These are phyloP conservation scores for Bocquillonia castaneifolia DNA, from an alignment of 441 rosid genomes.

Conservation along the genomic window DNA sequence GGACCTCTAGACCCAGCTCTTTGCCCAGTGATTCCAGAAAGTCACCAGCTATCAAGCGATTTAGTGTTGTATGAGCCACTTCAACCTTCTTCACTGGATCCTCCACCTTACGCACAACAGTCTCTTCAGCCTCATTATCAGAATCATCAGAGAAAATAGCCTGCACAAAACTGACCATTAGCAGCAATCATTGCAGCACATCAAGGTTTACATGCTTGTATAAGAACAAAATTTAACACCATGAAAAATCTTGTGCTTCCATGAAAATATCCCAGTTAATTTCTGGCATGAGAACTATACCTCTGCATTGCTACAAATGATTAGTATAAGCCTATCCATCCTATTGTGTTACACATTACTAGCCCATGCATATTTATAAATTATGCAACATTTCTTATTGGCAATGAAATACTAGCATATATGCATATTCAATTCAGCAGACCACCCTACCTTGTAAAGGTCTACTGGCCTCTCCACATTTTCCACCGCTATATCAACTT, in stretches of 20 bases:
- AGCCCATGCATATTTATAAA: background rate
- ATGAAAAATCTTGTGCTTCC: background rate
- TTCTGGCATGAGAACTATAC: background rate
- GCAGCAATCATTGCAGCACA: conserved; percentile 2
- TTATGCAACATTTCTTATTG: background rate
- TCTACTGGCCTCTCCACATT: conserved; percentile 93
- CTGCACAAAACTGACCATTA: conserved; percentile 36
- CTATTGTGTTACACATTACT: background rate
- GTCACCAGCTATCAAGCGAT: conserved; percentile 90
- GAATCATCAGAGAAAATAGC: conserved; percentile 98
- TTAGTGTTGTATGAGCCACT: conserved; percentile 72
- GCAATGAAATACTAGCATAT: conserved; percentile 2
- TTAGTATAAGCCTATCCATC: background rate
- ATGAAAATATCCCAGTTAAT: background rate
- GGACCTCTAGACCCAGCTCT: conserved; percentile 94
- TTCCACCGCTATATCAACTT: conserved; percentile 56
- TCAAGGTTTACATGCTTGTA: conserved; percentile 8
- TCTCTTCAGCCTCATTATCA: conserved; percentile 58
- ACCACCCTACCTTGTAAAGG: conserved; percentile 76
- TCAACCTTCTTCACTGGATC: conserved; percentile 65
- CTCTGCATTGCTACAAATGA: background rate
- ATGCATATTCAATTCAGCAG: conserved; percentile 9
- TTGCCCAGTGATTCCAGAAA: conserved; percentile 88
- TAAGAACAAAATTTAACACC: background rate
- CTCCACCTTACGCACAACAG: conserved; percentile 33